Evolutionary conservation across 2,329 filamentous ascomycete genomes (phyloP).

Genomic region (Didymella pomorum): DNA sequence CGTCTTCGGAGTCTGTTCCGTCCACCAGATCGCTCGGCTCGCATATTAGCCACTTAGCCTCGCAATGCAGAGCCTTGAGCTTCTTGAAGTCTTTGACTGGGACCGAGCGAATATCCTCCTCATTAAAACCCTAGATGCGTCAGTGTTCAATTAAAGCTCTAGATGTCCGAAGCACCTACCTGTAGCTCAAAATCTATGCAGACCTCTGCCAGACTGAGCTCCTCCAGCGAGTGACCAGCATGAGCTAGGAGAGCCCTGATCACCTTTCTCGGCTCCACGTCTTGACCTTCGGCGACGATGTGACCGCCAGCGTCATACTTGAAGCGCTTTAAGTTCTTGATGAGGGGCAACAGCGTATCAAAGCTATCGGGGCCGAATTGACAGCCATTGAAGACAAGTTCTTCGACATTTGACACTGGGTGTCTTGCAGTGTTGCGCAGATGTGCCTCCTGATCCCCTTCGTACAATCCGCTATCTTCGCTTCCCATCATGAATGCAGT

Average conservation of each 20-base stretch:
- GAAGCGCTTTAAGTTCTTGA: conserved; percentile 22
- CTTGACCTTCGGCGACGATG: conserved; percentile 1
- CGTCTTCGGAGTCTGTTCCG: neutral
- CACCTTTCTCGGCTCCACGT: conserved; percentile 18
- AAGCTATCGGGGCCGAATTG: conserved; percentile 16
- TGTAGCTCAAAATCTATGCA: neutral
- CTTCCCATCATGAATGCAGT: conserved; percentile 23
- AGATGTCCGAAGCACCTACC: neutral
- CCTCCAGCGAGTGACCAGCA: conserved; percentile 17
- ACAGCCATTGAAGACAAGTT: conserved; percentile 20
- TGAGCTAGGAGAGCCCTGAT: conserved; percentile 16
- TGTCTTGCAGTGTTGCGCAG: neutral
- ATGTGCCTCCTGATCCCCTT: neutral
- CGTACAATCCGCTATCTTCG: neutral
- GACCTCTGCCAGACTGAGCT: conserved; percentile 2
- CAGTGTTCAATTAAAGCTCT: no score
- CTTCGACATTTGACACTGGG: conserved; percentile 21
- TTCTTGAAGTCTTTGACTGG: conserved; percentile 1
- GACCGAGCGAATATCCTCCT: neutral
- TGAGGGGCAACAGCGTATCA: conserved; percentile 12
- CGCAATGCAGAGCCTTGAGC: conserved; percentile 13
- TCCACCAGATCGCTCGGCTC: neutral
- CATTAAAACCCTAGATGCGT: neutral
- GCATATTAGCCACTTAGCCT: conserved; percentile 4
- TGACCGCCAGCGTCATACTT: conserved; percentile 20